Evolutionary conservation across 306 rosid genomes (phyloP).

Genomic region (Alnus rubra): DNA sequence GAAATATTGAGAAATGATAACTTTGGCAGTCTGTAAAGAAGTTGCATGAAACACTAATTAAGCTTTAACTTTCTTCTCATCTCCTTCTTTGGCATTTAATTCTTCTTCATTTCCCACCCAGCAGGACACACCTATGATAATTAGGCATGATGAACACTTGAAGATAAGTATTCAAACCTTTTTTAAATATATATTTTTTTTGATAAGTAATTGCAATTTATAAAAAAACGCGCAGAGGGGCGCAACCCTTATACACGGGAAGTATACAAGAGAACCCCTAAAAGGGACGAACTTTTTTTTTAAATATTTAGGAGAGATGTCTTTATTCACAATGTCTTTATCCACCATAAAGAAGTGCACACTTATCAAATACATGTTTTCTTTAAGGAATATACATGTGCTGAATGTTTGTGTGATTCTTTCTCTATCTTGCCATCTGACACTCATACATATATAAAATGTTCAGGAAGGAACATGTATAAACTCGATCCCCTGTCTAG

Average conservation of each 20-base stretch:
- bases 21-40: background rate
- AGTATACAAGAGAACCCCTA: too few relatives aligned
- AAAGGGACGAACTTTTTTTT: too few relatives aligned
- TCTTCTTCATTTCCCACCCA: too few relatives aligned
- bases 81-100: too few relatives aligned
- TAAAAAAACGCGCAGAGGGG: too few relatives aligned
- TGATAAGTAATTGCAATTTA: too few relatives aligned
- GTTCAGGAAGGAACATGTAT: background rate
- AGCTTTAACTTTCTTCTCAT: too few relatives aligned
- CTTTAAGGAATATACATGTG: background rate
- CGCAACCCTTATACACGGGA: too few relatives aligned
- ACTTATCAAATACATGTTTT: background rate
- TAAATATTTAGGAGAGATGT: too few relatives aligned
- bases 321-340: background rate
- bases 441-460: background rate
- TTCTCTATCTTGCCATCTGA: background rate
- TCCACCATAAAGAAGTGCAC: background rate
- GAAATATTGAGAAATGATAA: background rate
- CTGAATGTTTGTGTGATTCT: background rate
- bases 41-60: too few relatives aligned
- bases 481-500: background rate
- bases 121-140: background rate
- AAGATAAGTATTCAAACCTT: too few relatives aligned
- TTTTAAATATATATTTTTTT: background rate
- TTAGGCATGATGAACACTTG: background rate